Evolutionary conservation across 257 asterid species (phyloP).

Genomic region (Penstemon eatonii): DNA sequence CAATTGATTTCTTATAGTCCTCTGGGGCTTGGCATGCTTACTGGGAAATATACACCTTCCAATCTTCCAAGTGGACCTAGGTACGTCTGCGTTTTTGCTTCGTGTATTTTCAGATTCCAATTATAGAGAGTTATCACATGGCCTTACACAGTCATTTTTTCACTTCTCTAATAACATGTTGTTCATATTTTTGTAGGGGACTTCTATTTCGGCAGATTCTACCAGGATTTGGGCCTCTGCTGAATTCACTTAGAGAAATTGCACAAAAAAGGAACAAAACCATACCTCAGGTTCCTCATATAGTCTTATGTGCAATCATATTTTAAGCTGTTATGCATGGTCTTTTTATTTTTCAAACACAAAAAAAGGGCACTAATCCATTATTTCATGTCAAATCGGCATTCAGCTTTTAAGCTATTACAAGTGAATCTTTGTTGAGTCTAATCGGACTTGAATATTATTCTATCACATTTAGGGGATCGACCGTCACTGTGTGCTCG

Average conservation of each 20-base stretch:
- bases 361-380: no score
- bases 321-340: not conserved
- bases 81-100: conserved; percentile 32
- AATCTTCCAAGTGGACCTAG: conserved; percentile 92
- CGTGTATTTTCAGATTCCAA: not conserved
- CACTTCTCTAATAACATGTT: conserved; percentile 11
- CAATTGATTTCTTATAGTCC: conserved; percentile 86
- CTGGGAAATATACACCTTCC: conserved; percentile 76
- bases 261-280: conserved; percentile 66
- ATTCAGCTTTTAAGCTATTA: no score
- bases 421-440: no score
- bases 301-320: not conserved
- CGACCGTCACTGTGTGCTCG: no score
- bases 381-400: no score
- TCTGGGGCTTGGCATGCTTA: conserved; percentile 94
- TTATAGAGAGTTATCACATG: not conserved
- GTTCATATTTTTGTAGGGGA: conserved; percentile 49
- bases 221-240: conserved; percentile 82
- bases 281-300: conserved; percentile 58
- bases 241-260: conserved; percentile 57
- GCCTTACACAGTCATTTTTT: conserved; percentile 4
- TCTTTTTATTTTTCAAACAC: not conserved
- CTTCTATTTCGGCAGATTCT: conserved; percentile 74
- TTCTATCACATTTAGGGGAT: no score
- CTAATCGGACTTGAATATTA: no score